These are phyloP conservation scores for Dillenia turbinata DNA, from an alignment of 164 flowering plant genomes.

Conservation along the genomic window DNA sequence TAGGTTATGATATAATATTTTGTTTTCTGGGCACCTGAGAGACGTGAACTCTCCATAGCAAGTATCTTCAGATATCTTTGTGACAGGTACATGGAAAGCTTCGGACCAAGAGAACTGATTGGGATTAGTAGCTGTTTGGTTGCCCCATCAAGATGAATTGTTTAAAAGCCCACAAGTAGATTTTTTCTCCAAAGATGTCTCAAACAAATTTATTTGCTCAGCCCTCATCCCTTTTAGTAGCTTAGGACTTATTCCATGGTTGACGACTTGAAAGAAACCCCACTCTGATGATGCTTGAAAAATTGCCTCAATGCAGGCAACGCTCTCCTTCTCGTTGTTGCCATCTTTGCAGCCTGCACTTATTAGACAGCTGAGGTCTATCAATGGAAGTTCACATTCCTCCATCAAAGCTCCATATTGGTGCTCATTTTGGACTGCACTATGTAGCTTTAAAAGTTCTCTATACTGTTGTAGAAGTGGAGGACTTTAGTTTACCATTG, in stretches of 20 bases:
- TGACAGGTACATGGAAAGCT: constrained; percentile 69
- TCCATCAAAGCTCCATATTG: constrained; percentile 4
- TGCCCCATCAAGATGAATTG: constrained; percentile 75
- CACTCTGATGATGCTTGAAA: constrained; percentile 57
- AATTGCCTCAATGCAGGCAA: constrained; percentile 35
- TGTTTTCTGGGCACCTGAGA: constrained; percentile 31
- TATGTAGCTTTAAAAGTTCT: constrained; percentile 11
- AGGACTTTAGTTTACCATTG: constrained; percentile 23
- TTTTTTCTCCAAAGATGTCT: constrained; percentile 52
- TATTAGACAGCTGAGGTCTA: constrained; percentile 47
- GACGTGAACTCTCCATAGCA: constrained; percentile 44
- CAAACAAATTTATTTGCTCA: constrained; percentile 62
- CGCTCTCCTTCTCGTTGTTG: constrained; percentile 14
- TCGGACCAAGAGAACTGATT: constrained; percentile 75
- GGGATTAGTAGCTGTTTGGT: constrained; percentile 47
- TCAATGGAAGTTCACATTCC: constrained; percentile 60
- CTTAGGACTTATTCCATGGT: constrained; percentile 62
- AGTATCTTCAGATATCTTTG: constrained; percentile 41
- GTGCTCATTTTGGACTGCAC: not conserved
- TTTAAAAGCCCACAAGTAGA: constrained; percentile 36
- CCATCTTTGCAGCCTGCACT: not conserved
- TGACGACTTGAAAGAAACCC: constrained; percentile 84
- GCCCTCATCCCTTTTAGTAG: constrained; percentile 51
- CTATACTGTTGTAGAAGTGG: constrained; percentile 40
- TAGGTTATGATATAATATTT: too few relatives aligned